Evolutionary conservation across 495 filamentous ascomycete species (phyloP), one percentile per base, ranked within the genome.

Genomic region (Eremomyces bilateralis): DNA sequence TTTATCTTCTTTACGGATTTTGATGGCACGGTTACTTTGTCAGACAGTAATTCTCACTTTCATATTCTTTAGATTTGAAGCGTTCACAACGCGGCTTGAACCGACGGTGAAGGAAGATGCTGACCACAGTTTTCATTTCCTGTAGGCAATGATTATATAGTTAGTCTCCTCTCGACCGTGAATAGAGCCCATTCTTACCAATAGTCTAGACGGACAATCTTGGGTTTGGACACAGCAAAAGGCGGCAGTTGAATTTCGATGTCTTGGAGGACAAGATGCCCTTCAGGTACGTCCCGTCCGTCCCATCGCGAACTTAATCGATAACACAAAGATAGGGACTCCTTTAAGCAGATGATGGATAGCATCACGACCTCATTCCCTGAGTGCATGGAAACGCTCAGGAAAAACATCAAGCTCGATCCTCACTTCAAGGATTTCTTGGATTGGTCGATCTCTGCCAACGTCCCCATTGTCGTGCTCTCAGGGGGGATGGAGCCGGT

Each of bases 1-100:
- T 72, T 74, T 60, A 88, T 95, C 55, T 91, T 95, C 63, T 95
- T 94, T 61, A 85, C 84, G 27, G 85, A 95, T 54, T 95, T 95
- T 43, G 85, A 95, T 49, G 85, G 85, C 35, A 94, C 88, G 21
- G 88, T 95, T 46, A 94, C 84, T 20, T 59, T 78, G 37, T 66
- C 77, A 44, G 82, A 93, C 58, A 85, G 72, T 71, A 44, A 52
- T 59, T 15, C 25, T 37, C n/a, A 8, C 15, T 33, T 15, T 33
- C 30, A 33, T 18, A 11, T 12, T 15, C n/a, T n/a, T n/a, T n/a
- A n/a, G n/a, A n/a, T n/a, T n/a, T n/a, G n/a, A n/a, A n/a, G n/a
- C n/a, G n/a, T n/a, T n/a, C n/a, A n/a, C n/a, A n/a, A n/a, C n/a
- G n/a, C n/a, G n/a, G n/a, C n/a, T n/a, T n/a, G n/a, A n/a, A n/a